Evolutionary conservation across 345 rosid genomes (phyloP), one percentile per base, ranked within the genome.

Genomic region (Boechera stricta): DNA sequence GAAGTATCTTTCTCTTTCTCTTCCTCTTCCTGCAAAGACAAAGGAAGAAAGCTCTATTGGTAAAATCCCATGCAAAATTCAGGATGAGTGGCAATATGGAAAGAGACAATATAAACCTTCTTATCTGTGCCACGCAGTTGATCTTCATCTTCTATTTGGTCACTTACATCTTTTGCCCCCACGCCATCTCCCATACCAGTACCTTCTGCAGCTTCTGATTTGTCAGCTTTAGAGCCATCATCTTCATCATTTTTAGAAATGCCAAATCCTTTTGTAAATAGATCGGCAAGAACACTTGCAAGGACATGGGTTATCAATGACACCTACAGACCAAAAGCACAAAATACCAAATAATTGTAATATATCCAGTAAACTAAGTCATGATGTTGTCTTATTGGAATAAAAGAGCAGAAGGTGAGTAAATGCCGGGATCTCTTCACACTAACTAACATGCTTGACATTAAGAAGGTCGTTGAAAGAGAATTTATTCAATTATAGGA

Each of bases 121-220:
- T 86, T 86, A 75, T 86, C 82, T 63, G 86, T 68, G 57, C 93
- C 97, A 64, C 73, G 85, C 41, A 95, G 86, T 74, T 92, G 97
- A 78, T 95, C 99, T 81, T 92, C 98, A 75, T 95, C 94, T 53
- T 81, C 83, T 79, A 95, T 89, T 81, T 94, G 90, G 77, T 90
- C 91, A 65, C 99, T 90, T 75, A 90, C 94, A 88, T 94, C 98
- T 12, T 86, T 89, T 60, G 71, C 80, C 44, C 98, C 98, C 8
- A 61, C 84, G 59, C 98, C 99, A 81, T 90, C 97, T 16, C 99
- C 98, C 96, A 95, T 84, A 55, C 98, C 99, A 12, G 91, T 92
- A 70, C 99, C 98, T 73, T 78, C 87, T 55, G 87, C 93, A 76
- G 77, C 82, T 82, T 86, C 81, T 42, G 92, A 64, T 76, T 51